Conservation (phyloP, 1,284 basidiomycete species). For the Melampsora larici-populina region DNA sequence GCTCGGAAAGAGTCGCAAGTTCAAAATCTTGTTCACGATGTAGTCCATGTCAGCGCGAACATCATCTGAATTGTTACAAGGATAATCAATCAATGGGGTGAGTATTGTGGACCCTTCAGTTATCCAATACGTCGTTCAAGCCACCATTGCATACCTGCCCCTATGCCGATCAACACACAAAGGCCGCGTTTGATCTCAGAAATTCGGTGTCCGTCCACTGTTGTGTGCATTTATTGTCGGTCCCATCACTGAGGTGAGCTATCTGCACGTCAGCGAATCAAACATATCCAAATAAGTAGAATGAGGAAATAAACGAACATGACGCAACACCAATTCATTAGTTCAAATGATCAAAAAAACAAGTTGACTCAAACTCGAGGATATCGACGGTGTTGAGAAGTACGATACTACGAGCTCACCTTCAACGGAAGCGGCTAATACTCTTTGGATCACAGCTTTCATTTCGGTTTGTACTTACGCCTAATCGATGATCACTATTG, state of each 20-base stretch:
- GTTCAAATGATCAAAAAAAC: neutral
- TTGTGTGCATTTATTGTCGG: neutral
- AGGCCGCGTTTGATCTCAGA: constrained; percentile 76
- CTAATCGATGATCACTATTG: no score
- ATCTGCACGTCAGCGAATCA: neutral
- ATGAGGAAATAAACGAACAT: neutral
- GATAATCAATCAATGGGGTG: neutral
- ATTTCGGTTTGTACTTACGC: constrained; percentile 54
- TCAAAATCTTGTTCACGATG: constrained; percentile 74
- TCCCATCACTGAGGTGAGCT: neutral
- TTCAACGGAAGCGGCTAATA: constrained; percentile 68
- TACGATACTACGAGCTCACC: constrained; percentile 56
- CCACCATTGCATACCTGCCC: constrained; percentile 61
- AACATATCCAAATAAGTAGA: neutral
- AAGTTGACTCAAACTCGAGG: neutral
- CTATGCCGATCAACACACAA: constrained; percentile 82
- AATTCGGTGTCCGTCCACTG: constrained; percentile 69
- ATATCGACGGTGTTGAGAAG: neutral
- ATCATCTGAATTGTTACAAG: constrained; percentile 63
- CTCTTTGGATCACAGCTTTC: constrained; percentile 74
- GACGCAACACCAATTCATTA: neutral
- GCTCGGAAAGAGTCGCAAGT: constrained; percentile 33
- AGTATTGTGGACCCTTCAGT: no score
- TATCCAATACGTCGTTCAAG: no score
- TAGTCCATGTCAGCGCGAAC: constrained; percentile 66